A percentile compares a stretch with the other conserved stretches of the same genome.
Conservation (phyloP, 2,329 filamentous ascomycete genomes). For the Sporothrix phasma region DNA sequence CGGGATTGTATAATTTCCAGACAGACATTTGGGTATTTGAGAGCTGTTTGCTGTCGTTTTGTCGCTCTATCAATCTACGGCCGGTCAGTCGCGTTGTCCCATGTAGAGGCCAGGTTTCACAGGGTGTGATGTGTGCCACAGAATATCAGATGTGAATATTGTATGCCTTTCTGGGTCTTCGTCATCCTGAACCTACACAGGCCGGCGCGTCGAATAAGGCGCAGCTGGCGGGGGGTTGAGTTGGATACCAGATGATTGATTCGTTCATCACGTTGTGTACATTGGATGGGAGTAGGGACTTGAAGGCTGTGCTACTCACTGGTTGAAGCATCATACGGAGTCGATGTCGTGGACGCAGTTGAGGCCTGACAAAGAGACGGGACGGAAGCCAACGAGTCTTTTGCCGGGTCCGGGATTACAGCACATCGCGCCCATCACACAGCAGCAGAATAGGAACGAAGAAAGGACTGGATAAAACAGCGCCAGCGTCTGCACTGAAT, state of each 20-base stretch:
- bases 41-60: not conserved
- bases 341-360: not conserved
- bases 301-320: conserved; percentile 3
- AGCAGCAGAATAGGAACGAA: not conserved
- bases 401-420: not conserved
- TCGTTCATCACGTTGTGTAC: conserved; percentile 10
- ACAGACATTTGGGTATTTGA: not conserved
- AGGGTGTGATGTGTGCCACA: not conserved
- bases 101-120: not conserved
- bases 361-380: no score
- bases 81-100: not conserved
- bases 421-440: not conserved
- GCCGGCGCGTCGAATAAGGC: not conserved
- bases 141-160: conserved; percentile 12
- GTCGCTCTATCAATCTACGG: not conserved
- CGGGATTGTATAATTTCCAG: not conserved
- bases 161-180: conserved; percentile 15
- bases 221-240: conserved; percentile 17
- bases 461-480: not conserved
- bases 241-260: conserved; percentile 21
- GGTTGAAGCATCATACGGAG: not conserved
- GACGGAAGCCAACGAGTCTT: not conserved
- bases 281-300: not conserved
- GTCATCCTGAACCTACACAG: conserved; percentile 19
- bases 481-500: not conserved